Base-by-base conservation (phyloP, 2,329 filamentous ascomycete species). In the Apiospora hydei region DNA sequence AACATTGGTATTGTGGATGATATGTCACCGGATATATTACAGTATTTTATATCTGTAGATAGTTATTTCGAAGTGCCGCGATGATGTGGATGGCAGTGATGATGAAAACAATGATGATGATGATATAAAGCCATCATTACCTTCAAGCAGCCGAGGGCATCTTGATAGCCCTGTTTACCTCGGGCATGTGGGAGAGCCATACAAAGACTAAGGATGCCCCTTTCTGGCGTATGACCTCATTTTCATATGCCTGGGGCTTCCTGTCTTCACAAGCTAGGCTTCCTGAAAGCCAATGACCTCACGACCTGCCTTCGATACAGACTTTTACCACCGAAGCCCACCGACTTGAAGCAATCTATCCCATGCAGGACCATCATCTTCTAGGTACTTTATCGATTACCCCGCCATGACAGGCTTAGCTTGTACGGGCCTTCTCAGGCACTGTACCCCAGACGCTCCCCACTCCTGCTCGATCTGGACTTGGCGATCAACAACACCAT, bases 251-350 rank as follows among this genome's bases (percentile, higher is more conserved):
- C 71, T 68, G 30, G 30, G 21, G 57, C 57, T 21, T 30, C 18
- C 21, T 41, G 41, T 41, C 57, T 41, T 64, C 57, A 41, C 18
- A 64, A 41, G 57, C 18, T 10, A 41, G 34, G 30, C 18, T 38
- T 64, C 13, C 18, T 21, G 30, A 64, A 21, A 74, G 70, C 78
- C 72, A 72, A 80, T 79, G 78, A 80, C 75, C 75, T 79, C 78
- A 80, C 74, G 67, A 64, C 34, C 30, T 21, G 18, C 18, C 34
- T 64, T 21, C 18, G 11, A 11, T 18, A 11, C 4, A 64, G 34
- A 41, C 34, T 7, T 14, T 8, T 21, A n/a, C 34, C 16, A 13
- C 10, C 16, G 16, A 53, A 53, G 24, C 21, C 21, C 46, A n/a
- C 18, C 6, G 4, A 3, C 16, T 53, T 30, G 26, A 61, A 57